These are phyloP conservation scores for Alternaria novae-zelandiae DNA, from an alignment of 2,329 filamentous ascomycete genomes.

Conservation along the genomic window DNA sequence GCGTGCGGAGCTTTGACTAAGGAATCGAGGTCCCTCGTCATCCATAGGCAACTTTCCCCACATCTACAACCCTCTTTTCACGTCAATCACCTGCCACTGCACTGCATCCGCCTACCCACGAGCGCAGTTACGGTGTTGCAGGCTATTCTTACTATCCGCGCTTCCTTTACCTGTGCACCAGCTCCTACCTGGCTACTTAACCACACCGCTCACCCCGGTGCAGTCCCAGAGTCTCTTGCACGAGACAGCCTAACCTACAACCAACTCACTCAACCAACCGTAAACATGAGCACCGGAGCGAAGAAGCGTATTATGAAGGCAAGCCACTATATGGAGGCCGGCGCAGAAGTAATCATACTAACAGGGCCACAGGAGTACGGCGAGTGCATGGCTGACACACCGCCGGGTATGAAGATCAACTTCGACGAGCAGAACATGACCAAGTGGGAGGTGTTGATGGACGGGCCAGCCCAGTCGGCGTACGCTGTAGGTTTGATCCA, in stretches of 20 bases:
- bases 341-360: constrained; percentile 8
- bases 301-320: constrained; percentile 58
- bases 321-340: constrained; percentile 10
- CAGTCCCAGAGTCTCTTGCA: constrained; percentile 9
- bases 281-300: constrained; percentile 45
- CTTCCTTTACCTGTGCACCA: not conserved
- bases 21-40: constrained; percentile 16
- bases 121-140: constrained; percentile 2
- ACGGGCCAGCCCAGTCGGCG: constrained; percentile 68
- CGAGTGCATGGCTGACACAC: constrained; percentile 46
- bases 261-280: constrained; percentile 2
- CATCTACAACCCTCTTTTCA: constrained; percentile 15
- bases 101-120: not conserved
- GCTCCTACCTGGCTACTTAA: not conserved
- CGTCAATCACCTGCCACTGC: constrained; percentile 7
- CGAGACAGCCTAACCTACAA: constrained; percentile 4
- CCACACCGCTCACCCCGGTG: not conserved
- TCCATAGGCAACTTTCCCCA: constrained; percentile 19
- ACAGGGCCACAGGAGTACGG: constrained; percentile 40
- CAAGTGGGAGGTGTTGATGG: constrained; percentile 71
- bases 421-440: constrained; percentile 69
- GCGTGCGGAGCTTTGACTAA: constrained; percentile 21
- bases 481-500: constrained; percentile 62
- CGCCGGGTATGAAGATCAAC: constrained; percentile 49
- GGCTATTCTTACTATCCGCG: not conserved